A percentile compares a stretch with the other conserved stretches of the same genome.
Conservation (phyloP, 495 filamentous ascomycete genomes). For the Parachaetomium inaequale region DNA sequence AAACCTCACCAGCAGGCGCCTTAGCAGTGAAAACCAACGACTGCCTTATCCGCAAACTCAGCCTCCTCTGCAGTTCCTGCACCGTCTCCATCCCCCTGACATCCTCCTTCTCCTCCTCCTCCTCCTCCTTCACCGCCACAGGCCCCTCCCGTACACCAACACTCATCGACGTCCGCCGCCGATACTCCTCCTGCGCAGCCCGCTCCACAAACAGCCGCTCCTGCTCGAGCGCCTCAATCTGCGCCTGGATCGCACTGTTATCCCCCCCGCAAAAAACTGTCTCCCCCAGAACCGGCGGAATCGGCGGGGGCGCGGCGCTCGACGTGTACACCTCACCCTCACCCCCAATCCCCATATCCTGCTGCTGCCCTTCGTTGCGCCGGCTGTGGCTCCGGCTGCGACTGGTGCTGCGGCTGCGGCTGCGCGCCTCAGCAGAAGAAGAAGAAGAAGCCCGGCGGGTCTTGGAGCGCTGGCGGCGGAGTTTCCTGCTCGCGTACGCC, state of each 20-base stretch:
- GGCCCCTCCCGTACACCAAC: neutral
- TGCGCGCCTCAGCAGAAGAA: too few relatives aligned
- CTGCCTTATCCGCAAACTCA: slow-evolving; percentile 21
- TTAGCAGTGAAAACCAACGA: slow-evolving; percentile 20
- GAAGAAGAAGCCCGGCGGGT: too few relatives aligned
- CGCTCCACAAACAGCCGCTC: slow-evolving; percentile 31
- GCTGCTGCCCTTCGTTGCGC: slow-evolving; percentile 17
- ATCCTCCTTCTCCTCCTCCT: neutral
- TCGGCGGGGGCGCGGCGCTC: slow-evolving; percentile 12
- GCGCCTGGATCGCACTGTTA: slow-evolving; percentile 28
- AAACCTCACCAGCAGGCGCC: neutral
- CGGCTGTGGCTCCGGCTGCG: neutral
- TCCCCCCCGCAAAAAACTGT: neutral
- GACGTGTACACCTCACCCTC: neutral
- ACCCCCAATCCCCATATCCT: neutral
- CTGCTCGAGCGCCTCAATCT: slow-evolving; percentile 37
- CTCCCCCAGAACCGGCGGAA: neutral
- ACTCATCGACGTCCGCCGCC: slow-evolving; percentile 9
- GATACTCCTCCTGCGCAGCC: slow-evolving; percentile 23
- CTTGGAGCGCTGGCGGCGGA: slow-evolving; percentile 13
- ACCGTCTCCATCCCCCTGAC: slow-evolving; percentile 13
- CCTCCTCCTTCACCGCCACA: neutral
- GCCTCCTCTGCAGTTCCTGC: slow-evolving; percentile 23
- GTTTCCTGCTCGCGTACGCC: slow-evolving; percentile 23
- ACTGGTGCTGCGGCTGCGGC: slow-evolving; percentile 18